A percentile compares a stretch with the other conserved stretches of the same genome.
These are phyloP conservation scores for Sporothrix sp. DNA, from an alignment of 2,329 filamentous ascomycete genomes.

Conservation along the genomic window DNA sequence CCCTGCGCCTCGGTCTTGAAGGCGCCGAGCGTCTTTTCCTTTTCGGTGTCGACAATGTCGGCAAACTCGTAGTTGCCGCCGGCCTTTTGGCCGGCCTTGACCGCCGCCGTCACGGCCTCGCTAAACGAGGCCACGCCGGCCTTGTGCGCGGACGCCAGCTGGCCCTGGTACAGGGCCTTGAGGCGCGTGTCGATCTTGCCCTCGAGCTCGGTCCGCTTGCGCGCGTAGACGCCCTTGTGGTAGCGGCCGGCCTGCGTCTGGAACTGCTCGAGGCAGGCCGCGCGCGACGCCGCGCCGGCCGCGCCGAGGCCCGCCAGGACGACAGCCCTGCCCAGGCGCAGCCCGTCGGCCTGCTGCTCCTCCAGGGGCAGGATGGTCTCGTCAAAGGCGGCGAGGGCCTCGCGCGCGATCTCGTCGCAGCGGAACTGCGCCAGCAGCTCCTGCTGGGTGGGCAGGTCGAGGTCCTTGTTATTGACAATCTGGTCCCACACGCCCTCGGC, in stretches of 20 bases:
- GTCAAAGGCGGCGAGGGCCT: conserved; percentile 79
- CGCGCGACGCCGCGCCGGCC: conserved; percentile 61
- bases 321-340: conserved; percentile 59
- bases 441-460: conserved; percentile 93
- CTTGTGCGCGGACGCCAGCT: conserved; percentile 83
- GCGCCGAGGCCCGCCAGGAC: conserved; percentile 67
- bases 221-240: conserved; percentile 87
- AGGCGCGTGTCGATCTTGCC: conserved; percentile 79
- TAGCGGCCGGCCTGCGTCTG: conserved; percentile 86
- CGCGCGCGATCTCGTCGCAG: conserved; percentile 90
- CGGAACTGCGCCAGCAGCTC: conserved; percentile 94
- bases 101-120: conserved; percentile 73
- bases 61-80: conserved; percentile 89
- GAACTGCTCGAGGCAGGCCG: conserved; percentile 70
- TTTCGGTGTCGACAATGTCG: conserved; percentile 79
- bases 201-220: conserved; percentile 78
- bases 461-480: conserved; percentile 96
- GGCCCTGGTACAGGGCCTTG: conserved; percentile 80
- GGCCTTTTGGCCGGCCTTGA: conserved; percentile 89
- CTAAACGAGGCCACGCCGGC: conserved; percentile 73
- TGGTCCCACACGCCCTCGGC: conserved; percentile 95
- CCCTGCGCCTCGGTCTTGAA: conserved; percentile 70
- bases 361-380: conserved; percentile 73
- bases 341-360: conserved; percentile 68
- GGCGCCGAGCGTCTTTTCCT: conserved; percentile 60